Percentiles rank a stretch among this genome's conserved stretches.
These are phyloP conservation scores for Lecanicillium sp. DNA, from an alignment of 2,329 filamentous ascomycete species.

Conservation along the genomic window DNA sequence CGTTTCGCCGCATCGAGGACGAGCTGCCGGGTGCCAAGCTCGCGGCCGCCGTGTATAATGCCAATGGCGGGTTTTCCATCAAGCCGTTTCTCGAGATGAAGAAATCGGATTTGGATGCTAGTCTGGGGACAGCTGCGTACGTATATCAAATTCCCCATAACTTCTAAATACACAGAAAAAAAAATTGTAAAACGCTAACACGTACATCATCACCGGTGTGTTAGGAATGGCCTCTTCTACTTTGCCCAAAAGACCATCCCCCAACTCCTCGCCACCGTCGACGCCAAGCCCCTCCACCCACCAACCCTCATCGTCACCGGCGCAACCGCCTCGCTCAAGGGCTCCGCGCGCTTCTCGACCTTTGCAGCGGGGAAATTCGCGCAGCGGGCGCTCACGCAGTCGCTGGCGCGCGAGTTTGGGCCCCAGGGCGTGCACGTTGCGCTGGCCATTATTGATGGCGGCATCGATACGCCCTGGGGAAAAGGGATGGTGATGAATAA, in stretches of 20 bases:
- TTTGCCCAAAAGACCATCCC: constrained; percentile 70
- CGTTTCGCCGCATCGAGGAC: constrained; percentile 54
- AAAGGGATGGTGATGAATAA: constrained; percentile 41
- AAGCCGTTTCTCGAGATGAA: constrained; percentile 54
- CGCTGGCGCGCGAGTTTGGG: constrained; percentile 74
- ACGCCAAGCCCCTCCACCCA: constrained; percentile 47
- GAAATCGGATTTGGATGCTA: constrained; percentile 39
- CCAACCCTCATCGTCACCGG: constrained; percentile 81
- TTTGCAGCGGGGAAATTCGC: constrained; percentile 81
- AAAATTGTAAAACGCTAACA: background rate
- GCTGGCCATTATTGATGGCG: constrained; percentile 75
- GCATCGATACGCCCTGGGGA: constrained; percentile 72
- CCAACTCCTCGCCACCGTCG: constrained; percentile 55
- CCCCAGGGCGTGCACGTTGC: constrained; percentile 78
- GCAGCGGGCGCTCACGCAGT: constrained; percentile 64
- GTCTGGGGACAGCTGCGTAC: constrained; percentile 41
- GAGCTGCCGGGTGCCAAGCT: constrained; percentile 48
- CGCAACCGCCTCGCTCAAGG: constrained; percentile 72
- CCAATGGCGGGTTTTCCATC: constrained; percentile 40
- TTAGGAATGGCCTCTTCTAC: constrained; percentile 60
- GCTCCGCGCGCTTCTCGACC: constrained; percentile 57
- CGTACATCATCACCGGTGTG: no score
- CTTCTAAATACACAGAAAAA: no score
- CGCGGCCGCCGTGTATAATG: constrained; percentile 66
- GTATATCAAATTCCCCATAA: constrained; percentile 16